Evolutionary conservation across 352 stramenopile species (phyloP), one percentile per base, ranked within the genome.

Genomic region (Hyaloperonospora brassicae): DNA sequence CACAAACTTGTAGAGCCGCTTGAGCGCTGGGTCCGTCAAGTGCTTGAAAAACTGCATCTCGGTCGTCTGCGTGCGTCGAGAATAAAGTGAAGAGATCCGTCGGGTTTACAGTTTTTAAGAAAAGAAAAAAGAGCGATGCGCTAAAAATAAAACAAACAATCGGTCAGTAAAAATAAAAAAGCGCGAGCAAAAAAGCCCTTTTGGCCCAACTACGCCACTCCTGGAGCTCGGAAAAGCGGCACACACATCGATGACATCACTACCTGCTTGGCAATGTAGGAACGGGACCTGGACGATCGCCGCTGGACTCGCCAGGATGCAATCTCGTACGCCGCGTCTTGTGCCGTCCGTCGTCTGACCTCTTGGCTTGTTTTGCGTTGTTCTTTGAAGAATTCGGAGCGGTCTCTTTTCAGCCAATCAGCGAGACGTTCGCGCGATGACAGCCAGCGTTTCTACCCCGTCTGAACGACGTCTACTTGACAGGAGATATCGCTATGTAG

Each of bases 1-100:
- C 55, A 95, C 82, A 52, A 95, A 95, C 66, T 95, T 95, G 77
- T 95, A 95, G 35, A 95, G 70, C 43, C 84, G 84, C 75, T 95
- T 95, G 49, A 95, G 77, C 59, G 84, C 84, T 21, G 84, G 84
- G 55, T 95, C 84, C 40, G 84, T 95, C 51, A 95, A 63, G 47
- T 88, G 77, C 76, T 86, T 89, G 54, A 94, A 89, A 61, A 94
- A 94, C 63, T 91, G 80, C 84, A 94, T 88, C 10, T 50, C 31
- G 36, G 14, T 17, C 17, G 17, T 17, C 17, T 17, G 17, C 17
- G 17, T 17, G 17, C 17, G 17, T 17, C 31, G 51, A 46, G 46
- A 47, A 47, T 54, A 54, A 17, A 17, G 17, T 17, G 17, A 17
- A 17, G 17, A 17, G 17, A 17, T 17, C 17, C 17, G 17, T 50